A percentile compares a stretch with the other conserved stretches of the same genome.
Conservation (phyloP, 2,329 filamentous ascomycete genomes). For the Dothidotthia symphoricarpi region DNA sequence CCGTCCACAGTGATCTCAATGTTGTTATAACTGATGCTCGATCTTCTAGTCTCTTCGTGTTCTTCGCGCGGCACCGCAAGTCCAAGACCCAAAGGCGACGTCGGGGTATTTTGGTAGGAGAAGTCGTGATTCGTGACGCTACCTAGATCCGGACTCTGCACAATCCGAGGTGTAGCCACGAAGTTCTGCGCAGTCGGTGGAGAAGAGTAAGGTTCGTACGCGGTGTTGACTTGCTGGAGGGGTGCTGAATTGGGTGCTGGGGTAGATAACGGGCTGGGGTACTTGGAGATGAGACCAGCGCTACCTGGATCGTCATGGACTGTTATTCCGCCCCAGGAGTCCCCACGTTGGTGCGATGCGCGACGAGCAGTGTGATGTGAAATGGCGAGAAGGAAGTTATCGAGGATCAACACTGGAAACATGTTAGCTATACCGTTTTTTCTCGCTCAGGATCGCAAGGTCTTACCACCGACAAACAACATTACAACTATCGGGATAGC, state of each 20-base stretch:
- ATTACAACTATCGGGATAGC: slow-evolving; percentile 24
- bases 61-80: neutral
- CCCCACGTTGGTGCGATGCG: slow-evolving; percentile 6
- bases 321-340: slow-evolving; percentile 9
- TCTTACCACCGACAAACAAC: slow-evolving; percentile 16
- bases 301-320: slow-evolving; percentile 3
- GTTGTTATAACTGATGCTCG: too few relatives aligned
- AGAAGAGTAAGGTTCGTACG: slow-evolving; percentile 9
- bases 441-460: neutral
- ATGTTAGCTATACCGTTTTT: neutral
- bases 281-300: slow-evolving; percentile 6
- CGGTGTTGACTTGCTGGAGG: slow-evolving; percentile 5
- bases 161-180: neutral
- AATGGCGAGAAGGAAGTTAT: slow-evolving; percentile 15
- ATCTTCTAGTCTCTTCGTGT: neutral
- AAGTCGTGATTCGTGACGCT: slow-evolving; percentile 1
- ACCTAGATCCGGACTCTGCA: neutral
- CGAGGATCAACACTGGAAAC: slow-evolving; percentile 12
- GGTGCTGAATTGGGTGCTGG: slow-evolving; percentile 1
- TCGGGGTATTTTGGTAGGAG: slow-evolving; percentile 10
- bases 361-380: slow-evolving; percentile 10
- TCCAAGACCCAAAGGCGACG: slow-evolving; percentile 1
- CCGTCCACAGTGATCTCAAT: neutral
- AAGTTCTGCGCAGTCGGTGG: neutral
- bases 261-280: slow-evolving; percentile 3